Conservation (phyloP, 495 filamentous ascomycete species). For the Cryomyces minteri region DNA sequence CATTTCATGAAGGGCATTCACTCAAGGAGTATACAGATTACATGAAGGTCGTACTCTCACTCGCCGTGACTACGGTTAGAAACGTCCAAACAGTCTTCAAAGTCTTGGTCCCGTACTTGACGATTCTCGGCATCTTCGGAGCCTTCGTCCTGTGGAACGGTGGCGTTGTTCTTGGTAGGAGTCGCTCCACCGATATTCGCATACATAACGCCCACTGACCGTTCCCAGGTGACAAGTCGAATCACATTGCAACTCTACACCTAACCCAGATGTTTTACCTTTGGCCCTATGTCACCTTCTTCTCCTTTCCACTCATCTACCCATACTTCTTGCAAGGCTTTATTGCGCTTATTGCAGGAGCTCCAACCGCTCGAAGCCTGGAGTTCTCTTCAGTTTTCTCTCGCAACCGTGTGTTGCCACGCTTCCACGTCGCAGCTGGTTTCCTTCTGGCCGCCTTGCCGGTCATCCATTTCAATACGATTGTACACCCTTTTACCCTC, state of each 20-base stretch:
- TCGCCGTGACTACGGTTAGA: slow-evolving; percentile 33
- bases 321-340: slow-evolving; percentile 22
- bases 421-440: slow-evolving; percentile 16
- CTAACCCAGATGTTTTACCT: slow-evolving; percentile 89
- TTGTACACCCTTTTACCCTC: slow-evolving; percentile 88
- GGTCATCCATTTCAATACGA: slow-evolving; percentile 66
- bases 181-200: not conserved
- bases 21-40: slow-evolving; percentile 28
- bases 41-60: slow-evolving; percentile 37
- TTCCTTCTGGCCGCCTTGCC: slow-evolving; percentile 26
- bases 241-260: slow-evolving; percentile 78
- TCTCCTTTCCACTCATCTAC: slow-evolving; percentile 62
- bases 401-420: slow-evolving; percentile 19
- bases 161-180: slow-evolving; percentile 70
- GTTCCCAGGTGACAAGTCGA: slow-evolving; percentile 65
- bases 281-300: slow-evolving; percentile 75
- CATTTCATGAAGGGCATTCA: too few species aligned
- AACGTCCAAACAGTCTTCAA: slow-evolving; percentile 30
- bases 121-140: slow-evolving; percentile 48
- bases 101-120: slow-evolving; percentile 44
- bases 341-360: slow-evolving; percentile 1
- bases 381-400: slow-evolving; percentile 21
- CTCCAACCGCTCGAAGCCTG: slow-evolving; percentile 2
- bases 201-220: too few species aligned
- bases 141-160: slow-evolving; percentile 73